Percentiles rank a stretch among this genome's conserved stretches.
Evolutionary conservation across 192 early-diverging fungal genomes (phyloP).

Genomic region (Mycoemilia scoparia): DNA sequence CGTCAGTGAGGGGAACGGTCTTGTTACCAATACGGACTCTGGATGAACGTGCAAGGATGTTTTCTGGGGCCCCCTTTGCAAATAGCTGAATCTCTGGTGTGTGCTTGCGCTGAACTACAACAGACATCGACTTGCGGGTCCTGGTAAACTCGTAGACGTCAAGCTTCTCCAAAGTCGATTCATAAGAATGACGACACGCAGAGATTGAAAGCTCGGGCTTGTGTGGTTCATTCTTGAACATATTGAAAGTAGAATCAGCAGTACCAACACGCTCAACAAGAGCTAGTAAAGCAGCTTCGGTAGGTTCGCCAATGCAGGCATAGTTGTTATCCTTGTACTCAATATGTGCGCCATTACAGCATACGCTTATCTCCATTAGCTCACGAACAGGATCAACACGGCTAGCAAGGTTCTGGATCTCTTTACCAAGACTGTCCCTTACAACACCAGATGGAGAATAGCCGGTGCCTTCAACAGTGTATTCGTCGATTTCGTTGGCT

Average conservation of each 20-base stretch:
- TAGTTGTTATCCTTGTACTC: constrained; percentile 49
- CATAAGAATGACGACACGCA: constrained; percentile 62
- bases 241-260: constrained; percentile 47
- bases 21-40: constrained; percentile 13
- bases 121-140: constrained; percentile 97
- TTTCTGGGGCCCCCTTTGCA: constrained; percentile 94
- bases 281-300: constrained; percentile 88
- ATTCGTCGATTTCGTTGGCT: constrained; percentile 36
- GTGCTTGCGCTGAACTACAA: constrained; percentile 36
- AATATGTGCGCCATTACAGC: constrained; percentile 85
- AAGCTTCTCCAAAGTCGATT: too few species aligned
- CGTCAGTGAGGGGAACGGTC: constrained; percentile 42
- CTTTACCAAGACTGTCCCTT: constrained; percentile 21
- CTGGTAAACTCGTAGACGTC: constrained; percentile 84
- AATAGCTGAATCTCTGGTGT: constrained; percentile 26
- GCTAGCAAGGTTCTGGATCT: constrained; percentile 31
- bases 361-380: constrained; percentile 39
- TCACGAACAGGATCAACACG: constrained; percentile 30
- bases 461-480: constrained; percentile 61
- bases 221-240: constrained; percentile 24
- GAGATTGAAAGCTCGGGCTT: constrained; percentile 39
- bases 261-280: constrained; percentile 89
- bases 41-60: constrained; percentile 72
- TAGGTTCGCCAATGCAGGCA: constrained; percentile 84
- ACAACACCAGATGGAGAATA: constrained; percentile 73